Percentiles rank a stretch among this genome's conserved stretches.
Evolutionary conservation across 176 grass and related monocot species (phyloP).

Genomic region (Oryza longistaminata): DNA sequence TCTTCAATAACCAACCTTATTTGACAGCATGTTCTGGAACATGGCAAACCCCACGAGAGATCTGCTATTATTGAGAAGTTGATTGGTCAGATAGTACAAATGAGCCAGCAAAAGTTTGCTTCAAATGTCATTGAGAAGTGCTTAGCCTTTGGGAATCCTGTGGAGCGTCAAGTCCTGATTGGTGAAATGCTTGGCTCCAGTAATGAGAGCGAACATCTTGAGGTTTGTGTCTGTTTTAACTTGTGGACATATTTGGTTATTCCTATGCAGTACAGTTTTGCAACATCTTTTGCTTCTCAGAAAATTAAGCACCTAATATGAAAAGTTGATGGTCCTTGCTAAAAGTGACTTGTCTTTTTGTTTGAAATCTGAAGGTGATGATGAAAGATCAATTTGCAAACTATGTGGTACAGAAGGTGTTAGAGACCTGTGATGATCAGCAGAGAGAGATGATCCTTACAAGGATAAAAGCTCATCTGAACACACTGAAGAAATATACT

Average conservation of each 20-base stretch:
- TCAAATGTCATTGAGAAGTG: constrained; percentile 59
- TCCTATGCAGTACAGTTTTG: not conserved
- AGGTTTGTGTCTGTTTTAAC: constrained; percentile 23
- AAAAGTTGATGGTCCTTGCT: not conserved
- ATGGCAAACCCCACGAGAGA: constrained; percentile 45
- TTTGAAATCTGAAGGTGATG: constrained; percentile 52
- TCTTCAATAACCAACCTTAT: constrained; percentile 20
- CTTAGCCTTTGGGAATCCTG: constrained; percentile 37
- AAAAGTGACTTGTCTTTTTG: not conserved
- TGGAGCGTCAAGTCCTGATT: constrained; percentile 48
- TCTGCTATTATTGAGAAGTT: constrained; percentile 47
- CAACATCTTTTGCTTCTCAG: constrained; percentile 3
- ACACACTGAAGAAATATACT: constrained; percentile 59
- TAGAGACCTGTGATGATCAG: constrained; percentile 57
- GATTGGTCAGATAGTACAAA: constrained; percentile 53
- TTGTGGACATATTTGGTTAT: not conserved
- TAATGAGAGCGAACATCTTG: constrained; percentile 55
- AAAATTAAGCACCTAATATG: not conserved
- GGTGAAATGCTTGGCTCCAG: constrained; percentile 56
- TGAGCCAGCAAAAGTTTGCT: constrained; percentile 58
- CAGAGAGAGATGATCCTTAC: constrained; percentile 54
- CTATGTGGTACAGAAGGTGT: constrained; percentile 62
- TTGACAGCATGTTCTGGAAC: constrained; percentile 46
- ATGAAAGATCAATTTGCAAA: constrained; percentile 66
- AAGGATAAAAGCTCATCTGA: constrained; percentile 59